Evolutionary conservation across 1,284 basidiomycete species (phyloP).

Genomic region (Trametes polyzona): DNA sequence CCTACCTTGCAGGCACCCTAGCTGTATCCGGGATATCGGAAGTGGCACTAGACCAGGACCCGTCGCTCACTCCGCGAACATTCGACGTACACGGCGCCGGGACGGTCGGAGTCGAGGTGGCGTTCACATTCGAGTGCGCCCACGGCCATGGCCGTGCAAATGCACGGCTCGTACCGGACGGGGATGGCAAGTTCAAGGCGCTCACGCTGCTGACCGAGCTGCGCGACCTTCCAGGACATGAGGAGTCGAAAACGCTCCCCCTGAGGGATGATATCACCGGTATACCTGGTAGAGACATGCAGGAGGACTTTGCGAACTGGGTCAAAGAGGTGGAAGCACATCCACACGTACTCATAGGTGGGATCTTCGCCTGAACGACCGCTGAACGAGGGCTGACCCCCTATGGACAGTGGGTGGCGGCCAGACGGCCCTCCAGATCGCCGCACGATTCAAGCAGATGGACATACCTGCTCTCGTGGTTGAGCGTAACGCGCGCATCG

Average conservation of each 20-base stretch:
- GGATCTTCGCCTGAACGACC: neutral
- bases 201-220: constrained; percentile 35
- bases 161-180: constrained; percentile 36
- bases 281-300: constrained; percentile 19
- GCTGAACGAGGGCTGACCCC: too few relatives aligned
- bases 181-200: constrained; percentile 23
- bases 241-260: constrained; percentile 28
- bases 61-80: constrained; percentile 30
- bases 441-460: constrained; percentile 57
- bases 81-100: constrained; percentile 5
- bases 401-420: constrained; percentile 51
- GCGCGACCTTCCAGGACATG: constrained; percentile 36
- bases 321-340: constrained; percentile 27
- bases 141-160: constrained; percentile 43
- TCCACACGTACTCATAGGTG: constrained; percentile 35
- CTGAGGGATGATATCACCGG: constrained; percentile 20
- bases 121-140: constrained; percentile 47
- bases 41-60: constrained; percentile 35
- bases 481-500: constrained; percentile 50
- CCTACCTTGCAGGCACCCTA: constrained; percentile 45
- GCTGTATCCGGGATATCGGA: constrained; percentile 23
- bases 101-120: constrained; percentile 26
- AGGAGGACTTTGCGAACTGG: constrained; percentile 24
- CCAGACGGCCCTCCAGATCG: constrained; percentile 55
- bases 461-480: constrained; percentile 52